Conservation (phyloP, 2,329 filamentous ascomycete species). For the Rosellinia necatrix region DNA sequence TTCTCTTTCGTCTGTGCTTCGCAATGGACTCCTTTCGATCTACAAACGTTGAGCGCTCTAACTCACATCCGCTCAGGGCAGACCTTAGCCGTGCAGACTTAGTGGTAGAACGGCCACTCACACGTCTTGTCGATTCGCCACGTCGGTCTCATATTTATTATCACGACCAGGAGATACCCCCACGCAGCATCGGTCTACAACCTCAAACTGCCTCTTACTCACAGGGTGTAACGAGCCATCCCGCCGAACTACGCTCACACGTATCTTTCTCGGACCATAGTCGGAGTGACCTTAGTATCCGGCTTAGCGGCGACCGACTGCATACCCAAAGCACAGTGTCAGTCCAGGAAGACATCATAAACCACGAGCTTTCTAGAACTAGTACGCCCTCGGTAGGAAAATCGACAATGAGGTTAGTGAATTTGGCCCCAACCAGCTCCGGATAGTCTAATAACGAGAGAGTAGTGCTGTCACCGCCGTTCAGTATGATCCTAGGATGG, state of each 20-base stretch:
- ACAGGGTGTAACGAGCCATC: slow-evolving; percentile 30
- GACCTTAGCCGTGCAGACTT: slow-evolving; percentile 38
- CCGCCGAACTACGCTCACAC: slow-evolving; percentile 1
- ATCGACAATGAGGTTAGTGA: slow-evolving; percentile 46
- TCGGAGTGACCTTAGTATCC: slow-evolving; percentile 29
- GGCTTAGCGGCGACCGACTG: slow-evolving; percentile 36
- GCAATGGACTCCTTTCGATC: slow-evolving; percentile 38
- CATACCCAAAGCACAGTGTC: slow-evolving; percentile 32
- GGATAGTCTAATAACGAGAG: slow-evolving; percentile 13
- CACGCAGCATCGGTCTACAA: slow-evolving; percentile 8
- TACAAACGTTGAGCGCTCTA: slow-evolving; percentile 38
- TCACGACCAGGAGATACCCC: slow-evolving; percentile 18
- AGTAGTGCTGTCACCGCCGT: slow-evolving; percentile 54
- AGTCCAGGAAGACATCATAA: slow-evolving; percentile 42
- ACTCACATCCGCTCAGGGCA: slow-evolving; percentile 45
- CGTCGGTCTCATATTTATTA: slow-evolving; percentile 21
- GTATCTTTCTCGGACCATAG: slow-evolving; percentile 8
- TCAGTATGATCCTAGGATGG: slow-evolving; percentile 55
- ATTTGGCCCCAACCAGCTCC: slow-evolving; percentile 8
- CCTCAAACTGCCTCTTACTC: slow-evolving; percentile 21
- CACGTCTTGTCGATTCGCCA: slow-evolving; percentile 34
- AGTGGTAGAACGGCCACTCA: slow-evolving; percentile 31
- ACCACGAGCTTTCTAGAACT: slow-evolving; percentile 36
- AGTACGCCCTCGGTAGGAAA: slow-evolving; percentile 25
- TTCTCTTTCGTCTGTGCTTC: slow-evolving; percentile 33